Conservation (phyloP, 1,284 basidiomycete species). For the Ustilago xerochloae region DNA sequence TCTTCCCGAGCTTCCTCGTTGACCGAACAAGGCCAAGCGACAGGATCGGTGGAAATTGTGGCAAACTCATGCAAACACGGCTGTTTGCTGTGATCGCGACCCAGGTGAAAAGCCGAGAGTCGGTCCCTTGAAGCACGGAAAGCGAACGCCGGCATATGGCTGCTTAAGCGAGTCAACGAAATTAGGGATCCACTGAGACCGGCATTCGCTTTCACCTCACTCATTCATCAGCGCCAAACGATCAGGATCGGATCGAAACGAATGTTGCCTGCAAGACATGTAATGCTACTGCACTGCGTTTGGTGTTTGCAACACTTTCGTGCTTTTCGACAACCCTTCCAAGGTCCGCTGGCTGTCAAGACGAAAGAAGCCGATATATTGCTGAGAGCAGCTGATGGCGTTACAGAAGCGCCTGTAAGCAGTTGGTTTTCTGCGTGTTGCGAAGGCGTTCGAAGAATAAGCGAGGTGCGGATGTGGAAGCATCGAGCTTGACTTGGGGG, state of each 20-base stretch:
- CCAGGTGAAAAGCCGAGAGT: not conserved
- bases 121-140: conserved; percentile 1
- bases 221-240: not conserved
- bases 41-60: conserved; percentile 2
- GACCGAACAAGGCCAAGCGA: conserved; percentile 6
- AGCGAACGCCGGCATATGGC: conserved; percentile 8
- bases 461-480: not conserved
- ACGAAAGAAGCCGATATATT: too few species aligned
- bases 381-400: too few species aligned
- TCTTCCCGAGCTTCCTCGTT: not conserved
- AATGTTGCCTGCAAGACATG: not conserved
- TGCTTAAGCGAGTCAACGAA: conserved; percentile 1
- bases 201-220: too few species aligned
- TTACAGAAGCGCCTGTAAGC: too few species aligned
- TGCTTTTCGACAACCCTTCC: too few species aligned
- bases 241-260: conserved; percentile 1
- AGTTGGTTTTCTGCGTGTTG: too few species aligned
- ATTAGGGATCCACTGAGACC: conserved; percentile 7
- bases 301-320: too few species aligned
- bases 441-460: not conserved
- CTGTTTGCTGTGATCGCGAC: too few species aligned
- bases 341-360: too few species aligned
- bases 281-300: not conserved
- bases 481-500: not conserved
- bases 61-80: conserved; percentile 7